These are phyloP conservation scores for Berberis thunbergii DNA, from an alignment of 164 flowering plant species.

Conservation along the genomic window DNA sequence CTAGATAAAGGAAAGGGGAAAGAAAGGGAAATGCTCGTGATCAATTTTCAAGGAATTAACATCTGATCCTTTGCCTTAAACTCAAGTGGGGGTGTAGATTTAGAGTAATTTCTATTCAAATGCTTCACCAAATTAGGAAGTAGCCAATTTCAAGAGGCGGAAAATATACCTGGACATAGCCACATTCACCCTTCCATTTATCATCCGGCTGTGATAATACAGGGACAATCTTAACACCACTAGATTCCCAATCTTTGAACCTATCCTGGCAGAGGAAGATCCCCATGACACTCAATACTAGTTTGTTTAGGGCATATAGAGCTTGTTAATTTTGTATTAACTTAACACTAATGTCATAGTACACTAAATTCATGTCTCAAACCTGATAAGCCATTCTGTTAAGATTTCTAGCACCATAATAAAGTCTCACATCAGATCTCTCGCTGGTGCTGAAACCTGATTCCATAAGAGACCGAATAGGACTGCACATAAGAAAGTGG, in stretches of 20 bases:
- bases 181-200: slow-evolving; percentile 73
- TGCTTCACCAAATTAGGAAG: background rate
- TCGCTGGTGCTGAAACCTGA: slow-evolving; percentile 66
- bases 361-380: slow-evolving; percentile 5
- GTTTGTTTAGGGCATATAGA: background rate
- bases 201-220: slow-evolving; percentile 83
- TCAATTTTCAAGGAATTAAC: no score
- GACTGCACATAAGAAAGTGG: slow-evolving; percentile 38
- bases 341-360: background rate
- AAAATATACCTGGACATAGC: slow-evolving; percentile 81
- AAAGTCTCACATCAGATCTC: slow-evolving; percentile 87
- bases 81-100: background rate
- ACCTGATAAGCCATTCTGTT: slow-evolving; percentile 98
- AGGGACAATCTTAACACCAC: slow-evolving; percentile 73
- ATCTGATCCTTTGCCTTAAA: background rate
- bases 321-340: background rate
- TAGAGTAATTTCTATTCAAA: background rate
- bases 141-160: background rate
- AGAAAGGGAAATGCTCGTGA: background rate
- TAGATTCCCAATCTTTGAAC: slow-evolving; percentile 84
- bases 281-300: background rate
- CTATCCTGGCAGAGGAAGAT: slow-evolving; percentile 48
- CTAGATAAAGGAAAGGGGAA: background rate
- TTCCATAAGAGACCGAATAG: slow-evolving; percentile 90
- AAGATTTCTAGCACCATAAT: slow-evolving; percentile 86